Evolutionary conservation across 1,139 yeast genomes (phyloP).

Genomic region (Yamadazyma taylorii): DNA sequence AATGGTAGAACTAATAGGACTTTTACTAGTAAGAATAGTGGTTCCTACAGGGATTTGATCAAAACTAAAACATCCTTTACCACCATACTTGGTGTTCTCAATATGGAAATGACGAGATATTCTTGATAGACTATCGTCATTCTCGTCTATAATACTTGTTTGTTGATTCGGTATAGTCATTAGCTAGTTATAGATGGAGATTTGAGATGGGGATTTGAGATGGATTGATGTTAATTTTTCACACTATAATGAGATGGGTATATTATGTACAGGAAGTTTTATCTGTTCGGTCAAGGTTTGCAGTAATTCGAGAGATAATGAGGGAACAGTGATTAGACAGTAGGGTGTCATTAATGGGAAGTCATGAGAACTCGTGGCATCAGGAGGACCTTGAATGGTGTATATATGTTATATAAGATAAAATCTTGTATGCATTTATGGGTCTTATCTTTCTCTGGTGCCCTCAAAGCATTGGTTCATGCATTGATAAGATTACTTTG

Average conservation of each 20-base stretch:
- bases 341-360: no score
- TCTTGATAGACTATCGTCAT: conserved; percentile 11
- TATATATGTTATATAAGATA: no score
- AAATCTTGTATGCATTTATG: no score
- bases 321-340: no score
- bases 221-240: conserved; percentile 3
- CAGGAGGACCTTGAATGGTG: no score
- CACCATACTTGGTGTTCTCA: conserved; percentile 50
- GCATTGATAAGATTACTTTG: no score
- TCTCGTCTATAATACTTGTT: conserved; percentile 11
- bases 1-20: conserved; percentile 50
- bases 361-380: no score
- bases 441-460: no score
- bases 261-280: conserved; percentile 1
- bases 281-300: no score
- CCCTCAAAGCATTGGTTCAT: no score
- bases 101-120: conserved; percentile 38
- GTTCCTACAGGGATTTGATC: conserved; percentile 40
- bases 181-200: no score
- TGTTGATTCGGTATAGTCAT: conserved; percentile 12
- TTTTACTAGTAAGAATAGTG: conserved; percentile 35
- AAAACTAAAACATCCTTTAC: conserved; percentile 65
- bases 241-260: conserved; percentile 4
- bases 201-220: no score
- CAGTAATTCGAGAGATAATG: conserved; percentile 6